Conservation (phyloP, 208 protist genomes). For the Trypanosoma rangeli region DNA sequence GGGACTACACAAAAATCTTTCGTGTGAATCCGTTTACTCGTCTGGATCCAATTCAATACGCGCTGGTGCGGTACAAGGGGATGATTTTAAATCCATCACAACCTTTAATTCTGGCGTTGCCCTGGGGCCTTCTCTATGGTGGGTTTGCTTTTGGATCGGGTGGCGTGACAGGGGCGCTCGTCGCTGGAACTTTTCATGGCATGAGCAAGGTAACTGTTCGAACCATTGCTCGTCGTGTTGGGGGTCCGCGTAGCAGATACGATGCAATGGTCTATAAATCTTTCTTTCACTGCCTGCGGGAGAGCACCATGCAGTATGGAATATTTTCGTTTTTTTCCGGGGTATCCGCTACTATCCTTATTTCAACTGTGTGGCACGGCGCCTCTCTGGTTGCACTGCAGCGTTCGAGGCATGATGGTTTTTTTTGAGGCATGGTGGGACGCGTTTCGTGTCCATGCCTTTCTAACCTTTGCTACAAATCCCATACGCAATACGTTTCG, state of each 20-base stretch:
- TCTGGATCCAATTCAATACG: conserved; percentile 45
- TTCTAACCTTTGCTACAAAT: conserved; percentile 81
- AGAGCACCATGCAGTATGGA: conserved; percentile 64
- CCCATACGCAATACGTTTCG: conserved; percentile 81
- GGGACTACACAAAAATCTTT: conserved; percentile 79
- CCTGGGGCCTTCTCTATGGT: conserved; percentile 66
- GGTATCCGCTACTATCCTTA: conserved; percentile 43
- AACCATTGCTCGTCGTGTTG: conserved; percentile 67
- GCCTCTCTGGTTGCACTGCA: conserved; percentile 62
- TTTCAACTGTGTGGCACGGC: conserved; percentile 76
- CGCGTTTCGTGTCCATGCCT: conserved; percentile 74
- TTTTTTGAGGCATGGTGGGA: conserved; percentile 60
- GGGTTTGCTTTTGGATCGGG: conserved; percentile 70
- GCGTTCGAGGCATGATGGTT: conserved; percentile 24
- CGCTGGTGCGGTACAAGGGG: conserved; percentile 65
- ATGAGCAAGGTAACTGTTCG: conserved; percentile 64
- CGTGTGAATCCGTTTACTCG: conserved; percentile 28
- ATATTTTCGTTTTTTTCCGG: conserved; percentile 79
- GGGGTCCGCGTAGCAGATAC: conserved; percentile 48
- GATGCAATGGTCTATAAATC: conserved; percentile 55
- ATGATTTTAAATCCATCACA: conserved; percentile 81
- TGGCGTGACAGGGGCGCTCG: conserved; percentile 43
- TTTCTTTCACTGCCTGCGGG: conserved; percentile 54
- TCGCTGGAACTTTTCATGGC: conserved; percentile 60
- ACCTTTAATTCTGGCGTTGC: conserved; percentile 68